Evolutionary conservation across 257 asterid genomes (phyloP), one percentile per base, ranked within the genome.

Genomic region (Dorcoceras hygrometricum): DNA sequence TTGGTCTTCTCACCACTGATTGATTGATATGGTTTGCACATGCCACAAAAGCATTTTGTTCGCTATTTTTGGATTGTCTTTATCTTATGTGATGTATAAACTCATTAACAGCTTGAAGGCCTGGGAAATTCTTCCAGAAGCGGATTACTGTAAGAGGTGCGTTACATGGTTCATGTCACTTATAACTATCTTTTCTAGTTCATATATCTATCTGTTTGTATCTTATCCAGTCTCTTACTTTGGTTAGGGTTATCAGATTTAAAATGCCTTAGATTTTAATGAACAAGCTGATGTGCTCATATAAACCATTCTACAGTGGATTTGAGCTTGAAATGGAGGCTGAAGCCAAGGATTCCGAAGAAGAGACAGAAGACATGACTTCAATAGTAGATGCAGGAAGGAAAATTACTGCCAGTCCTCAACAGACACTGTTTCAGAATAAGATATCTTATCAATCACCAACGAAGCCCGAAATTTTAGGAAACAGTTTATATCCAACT

Each of bases 321-420:
- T 86, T 79, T 75, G 99, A 94, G 72, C 66, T 90, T 81, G 95
- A 87, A 75, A 74, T 83, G 89, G 94, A 82, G 76, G 83, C 84
- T 73, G 89, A 85, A 82, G 99, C 90, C 20, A 88, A 90, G 79
- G 99, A 90, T 84, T 94, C 99, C 6, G 97, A 94, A 77, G 97
- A 90, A 26, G 99, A 86, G 74, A 78, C 84, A 22, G 89, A 89
- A 69, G 84, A 71, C 23, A 20, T 75, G 59, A 75, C 82, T 70
- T 55, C 73, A 48, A 48, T 65, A 27, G 54, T 69, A 39, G 68
- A 73, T 23, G 34, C 66, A 29, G 81, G 79, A 51, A 81, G 78
- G 67, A 78, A 70, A 43, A 59, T 23, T 36, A 71, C 77, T 23
- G 48, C 54, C 39, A 75, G 79, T 77, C 88, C 87, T 61, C 83